Evolutionary conservation across 108 stramenopile genomes (phyloP).

Genomic region (Nannochloropsis salina): DNA sequence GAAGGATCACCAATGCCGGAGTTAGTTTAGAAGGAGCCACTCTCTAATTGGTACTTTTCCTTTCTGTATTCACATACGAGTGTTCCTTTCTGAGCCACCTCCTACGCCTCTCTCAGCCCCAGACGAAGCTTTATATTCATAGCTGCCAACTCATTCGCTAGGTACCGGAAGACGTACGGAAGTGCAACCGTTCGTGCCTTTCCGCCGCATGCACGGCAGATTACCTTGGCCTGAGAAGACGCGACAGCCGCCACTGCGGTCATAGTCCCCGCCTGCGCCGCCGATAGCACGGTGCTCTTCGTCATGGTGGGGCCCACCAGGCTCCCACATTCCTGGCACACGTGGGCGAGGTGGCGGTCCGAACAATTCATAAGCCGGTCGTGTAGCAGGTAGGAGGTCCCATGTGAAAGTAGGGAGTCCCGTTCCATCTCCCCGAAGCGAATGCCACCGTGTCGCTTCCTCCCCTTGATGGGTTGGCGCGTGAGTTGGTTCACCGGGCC

Average conservation of each 20-base stretch:
- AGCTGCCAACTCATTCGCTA: constrained; percentile 92
- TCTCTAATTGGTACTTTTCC: neutral
- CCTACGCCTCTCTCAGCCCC: constrained; percentile 28
- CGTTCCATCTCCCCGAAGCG: constrained; percentile 99
- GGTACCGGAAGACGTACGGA: constrained; percentile 95
- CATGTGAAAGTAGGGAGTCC: constrained; percentile 91
- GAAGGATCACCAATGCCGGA: too few species aligned
- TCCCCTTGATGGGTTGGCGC: constrained; percentile 95
- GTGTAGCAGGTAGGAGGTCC: constrained; percentile 79
- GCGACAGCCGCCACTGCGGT: constrained; percentile 6
- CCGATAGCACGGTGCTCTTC: constrained; percentile 7
- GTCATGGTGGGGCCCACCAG: constrained; percentile 61
- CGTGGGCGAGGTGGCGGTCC: constrained; percentile 84
- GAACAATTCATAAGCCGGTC: constrained; percentile 91
- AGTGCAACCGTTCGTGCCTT: constrained; percentile 76
- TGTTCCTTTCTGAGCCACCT: neutral
- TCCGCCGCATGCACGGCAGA: constrained; percentile 47
- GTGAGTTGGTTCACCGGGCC: constrained; percentile 91
- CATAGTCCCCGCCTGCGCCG: constrained; percentile 6
- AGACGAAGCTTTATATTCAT: constrained; percentile 94
- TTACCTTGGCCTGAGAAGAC: neutral
- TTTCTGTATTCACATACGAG: neutral
- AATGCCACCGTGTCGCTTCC: constrained; percentile 95
- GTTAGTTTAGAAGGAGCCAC: too few species aligned
- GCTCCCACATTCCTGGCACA: constrained; percentile 80